Conservation (phyloP, 2,329 filamentous ascomycete species). For the Botryosphaeria dothidea region DNA sequence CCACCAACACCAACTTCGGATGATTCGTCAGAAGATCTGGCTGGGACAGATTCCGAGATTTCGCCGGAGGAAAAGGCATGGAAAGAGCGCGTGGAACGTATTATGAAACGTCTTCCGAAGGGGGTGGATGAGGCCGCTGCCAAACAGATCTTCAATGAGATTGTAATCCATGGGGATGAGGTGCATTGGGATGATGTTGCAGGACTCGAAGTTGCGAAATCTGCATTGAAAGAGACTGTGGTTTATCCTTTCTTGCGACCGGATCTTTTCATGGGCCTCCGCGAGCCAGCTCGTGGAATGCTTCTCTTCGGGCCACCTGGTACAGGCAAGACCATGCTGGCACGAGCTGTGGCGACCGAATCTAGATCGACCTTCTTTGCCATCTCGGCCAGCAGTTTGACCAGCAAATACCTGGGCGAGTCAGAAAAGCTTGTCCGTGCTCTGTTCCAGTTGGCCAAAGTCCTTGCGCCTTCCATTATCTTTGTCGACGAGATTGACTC, state of each 20-base stretch:
- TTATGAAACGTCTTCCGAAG: slow-evolving; percentile 76
- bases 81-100: slow-evolving; percentile 33
- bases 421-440: slow-evolving; percentile 95
- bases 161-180: slow-evolving; percentile 90
- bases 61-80: slow-evolving; percentile 36
- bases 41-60: slow-evolving; percentile 22
- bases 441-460: slow-evolving; percentile 85
- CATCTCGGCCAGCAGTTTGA: slow-evolving; percentile 90
- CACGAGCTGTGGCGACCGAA: slow-evolving; percentile 90
- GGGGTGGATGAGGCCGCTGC: slow-evolving; percentile 82
- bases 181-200: slow-evolving; percentile 95
- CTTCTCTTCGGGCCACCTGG: slow-evolving; percentile 93
- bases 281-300: slow-evolving; percentile 93
- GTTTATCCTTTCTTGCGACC: slow-evolving; percentile 96
- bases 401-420: slow-evolving; percentile 94
- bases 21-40: background rate
- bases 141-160: slow-evolving; percentile 92
- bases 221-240: slow-evolving; percentile 88
- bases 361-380: slow-evolving; percentile 95
- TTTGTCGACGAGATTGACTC: slow-evolving; percentile 99
- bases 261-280: slow-evolving; percentile 91
- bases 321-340: slow-evolving; percentile 99
- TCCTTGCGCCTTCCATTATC: slow-evolving; percentile 90
- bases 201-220: slow-evolving; percentile 86
- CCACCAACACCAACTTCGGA: slow-evolving; percentile 35